Percentiles rank a stretch among this genome's conserved stretches.
Conservation (phyloP, 805 yeast species). For the Ogataea nitratoaversa region DNA sequence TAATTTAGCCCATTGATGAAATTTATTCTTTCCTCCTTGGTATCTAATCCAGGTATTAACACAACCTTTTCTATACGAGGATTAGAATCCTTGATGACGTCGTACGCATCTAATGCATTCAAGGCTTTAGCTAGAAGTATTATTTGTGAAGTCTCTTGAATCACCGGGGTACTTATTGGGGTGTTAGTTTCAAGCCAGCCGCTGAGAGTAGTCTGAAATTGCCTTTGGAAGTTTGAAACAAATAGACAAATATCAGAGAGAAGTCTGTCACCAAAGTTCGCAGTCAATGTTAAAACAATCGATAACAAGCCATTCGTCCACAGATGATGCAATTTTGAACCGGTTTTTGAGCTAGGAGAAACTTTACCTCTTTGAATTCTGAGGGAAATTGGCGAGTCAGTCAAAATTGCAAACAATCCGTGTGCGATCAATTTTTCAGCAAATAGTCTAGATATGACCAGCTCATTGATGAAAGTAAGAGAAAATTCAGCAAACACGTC, state of each 20-base stretch:
- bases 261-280: slow-evolving; percentile 58
- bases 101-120: slow-evolving; percentile 47
- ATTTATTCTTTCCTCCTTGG: slow-evolving; percentile 52
- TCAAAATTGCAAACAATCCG: slow-evolving; percentile 64
- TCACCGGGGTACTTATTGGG: slow-evolving; percentile 43
- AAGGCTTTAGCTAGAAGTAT: slow-evolving; percentile 59
- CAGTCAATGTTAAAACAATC: slow-evolving; percentile 53
- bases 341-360: slow-evolving; percentile 45
- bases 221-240: slow-evolving; percentile 58
- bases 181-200: slow-evolving; percentile 58
- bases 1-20: slow-evolving; percentile 62
- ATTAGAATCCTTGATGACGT: slow-evolving; percentile 31
- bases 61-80: slow-evolving; percentile 16
- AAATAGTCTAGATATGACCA: slow-evolving; percentile 54
- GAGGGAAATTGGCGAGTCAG: slow-evolving; percentile 70
- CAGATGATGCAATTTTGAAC: slow-evolving; percentile 52
- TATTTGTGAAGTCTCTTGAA: slow-evolving; percentile 67
- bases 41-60: slow-evolving; percentile 58
- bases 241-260: slow-evolving; percentile 65
- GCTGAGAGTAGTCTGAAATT: slow-evolving; percentile 56
- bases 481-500: slow-evolving; percentile 70
- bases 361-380: slow-evolving; percentile 64
- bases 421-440: slow-evolving; percentile 61
- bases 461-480: slow-evolving; percentile 62
- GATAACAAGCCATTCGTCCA: slow-evolving; percentile 87